phyloP scores from a whole-genome alignment of 106 monocot genomes.

The Chionographis japonica region DNA sequence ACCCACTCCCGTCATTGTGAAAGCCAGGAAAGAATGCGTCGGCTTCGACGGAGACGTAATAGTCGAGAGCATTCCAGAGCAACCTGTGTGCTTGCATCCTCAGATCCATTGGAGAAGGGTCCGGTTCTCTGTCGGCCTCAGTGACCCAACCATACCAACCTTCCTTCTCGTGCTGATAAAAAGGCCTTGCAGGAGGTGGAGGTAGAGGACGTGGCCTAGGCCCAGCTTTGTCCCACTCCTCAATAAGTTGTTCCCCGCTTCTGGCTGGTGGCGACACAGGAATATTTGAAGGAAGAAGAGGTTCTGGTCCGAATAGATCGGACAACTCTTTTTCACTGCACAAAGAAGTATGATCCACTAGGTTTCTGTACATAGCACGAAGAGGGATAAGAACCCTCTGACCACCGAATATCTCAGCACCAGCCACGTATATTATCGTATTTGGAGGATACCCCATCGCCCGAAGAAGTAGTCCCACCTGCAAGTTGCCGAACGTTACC shows the following conservation, averaged over 20 bases:
- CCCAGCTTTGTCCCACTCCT: conserved; percentile 79
- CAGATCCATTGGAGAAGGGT: conserved; percentile 42
- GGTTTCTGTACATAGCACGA: conserved; percentile 58
- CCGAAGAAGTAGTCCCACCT: conserved; percentile 83
- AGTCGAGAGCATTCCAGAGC: conserved; percentile 93
- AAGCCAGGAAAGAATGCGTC: conserved; percentile 95
- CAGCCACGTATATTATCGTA: conserved; percentile 78
- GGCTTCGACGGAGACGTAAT: conserved; percentile 79
- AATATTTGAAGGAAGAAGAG: conserved; percentile 36
- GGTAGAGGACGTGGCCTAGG: conserved; percentile 75
- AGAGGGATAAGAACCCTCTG: conserved; percentile 72
- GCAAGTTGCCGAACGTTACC: conserved; percentile 1
- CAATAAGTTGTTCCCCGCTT: conserved; percentile 48
- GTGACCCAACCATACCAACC: conserved; percentile 93
- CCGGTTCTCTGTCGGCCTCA: conserved; percentile 58
- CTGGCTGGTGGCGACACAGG: conserved; percentile 39
- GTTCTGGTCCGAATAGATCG: conserved; percentile 55
- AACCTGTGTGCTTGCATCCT: conserved; percentile 70
- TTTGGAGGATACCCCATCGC: conserved; percentile 75
- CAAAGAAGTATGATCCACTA: conserved; percentile 70
- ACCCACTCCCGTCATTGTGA: conserved; percentile 61
- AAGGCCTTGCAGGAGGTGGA: conserved; percentile 77
- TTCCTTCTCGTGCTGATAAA: conserved; percentile 75
- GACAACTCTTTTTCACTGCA: conserved; percentile 60
- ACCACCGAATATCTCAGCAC: conserved; percentile 82